Conservation (phyloP, 345 rosid genomes). For the Lenwebbia sp. region DNA sequence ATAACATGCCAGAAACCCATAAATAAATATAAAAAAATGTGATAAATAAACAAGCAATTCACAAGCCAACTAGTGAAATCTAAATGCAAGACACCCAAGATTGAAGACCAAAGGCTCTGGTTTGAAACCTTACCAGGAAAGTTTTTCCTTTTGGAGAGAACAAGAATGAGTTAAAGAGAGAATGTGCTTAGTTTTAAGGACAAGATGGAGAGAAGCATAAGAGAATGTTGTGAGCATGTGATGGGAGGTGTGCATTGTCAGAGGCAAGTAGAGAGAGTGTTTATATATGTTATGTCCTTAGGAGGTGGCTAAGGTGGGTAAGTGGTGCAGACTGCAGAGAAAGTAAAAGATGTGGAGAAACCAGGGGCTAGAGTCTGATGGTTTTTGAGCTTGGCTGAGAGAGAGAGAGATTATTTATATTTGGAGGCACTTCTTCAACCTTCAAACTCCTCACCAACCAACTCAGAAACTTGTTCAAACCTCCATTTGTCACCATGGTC, state of each 20-base stretch:
- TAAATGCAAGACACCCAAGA: not conserved
- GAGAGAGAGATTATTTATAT: not conserved
- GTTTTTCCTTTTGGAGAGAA: not conserved
- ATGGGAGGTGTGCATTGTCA: not conserved
- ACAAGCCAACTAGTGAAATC: not conserved
- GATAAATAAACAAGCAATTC: not conserved
- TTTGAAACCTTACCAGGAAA: not conserved
- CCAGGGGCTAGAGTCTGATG: slow-evolving; percentile 25
- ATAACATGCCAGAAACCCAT: not conserved
- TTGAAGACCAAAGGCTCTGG: not conserved
- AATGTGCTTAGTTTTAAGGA: not conserved
- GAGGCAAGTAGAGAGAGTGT: not conserved
- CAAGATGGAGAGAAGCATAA: not conserved
- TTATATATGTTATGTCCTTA: not conserved
- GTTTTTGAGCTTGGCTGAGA: not conserved
- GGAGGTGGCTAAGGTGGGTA: not conserved
- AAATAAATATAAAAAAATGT: not conserved
- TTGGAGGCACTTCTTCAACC: not conserved
- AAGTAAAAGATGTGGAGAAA: slow-evolving; percentile 11
- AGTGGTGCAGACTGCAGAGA: not conserved
- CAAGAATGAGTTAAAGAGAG: not conserved
- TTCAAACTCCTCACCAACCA: not conserved
- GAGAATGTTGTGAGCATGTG: not conserved
- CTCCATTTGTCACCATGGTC: not conserved
- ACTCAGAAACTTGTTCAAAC: not conserved